Percentiles rank a stretch among this genome's conserved stretches.
phyloP scores from a whole-genome alignment of 208 protist species.

The Novymonas esmeraldas region DNA sequence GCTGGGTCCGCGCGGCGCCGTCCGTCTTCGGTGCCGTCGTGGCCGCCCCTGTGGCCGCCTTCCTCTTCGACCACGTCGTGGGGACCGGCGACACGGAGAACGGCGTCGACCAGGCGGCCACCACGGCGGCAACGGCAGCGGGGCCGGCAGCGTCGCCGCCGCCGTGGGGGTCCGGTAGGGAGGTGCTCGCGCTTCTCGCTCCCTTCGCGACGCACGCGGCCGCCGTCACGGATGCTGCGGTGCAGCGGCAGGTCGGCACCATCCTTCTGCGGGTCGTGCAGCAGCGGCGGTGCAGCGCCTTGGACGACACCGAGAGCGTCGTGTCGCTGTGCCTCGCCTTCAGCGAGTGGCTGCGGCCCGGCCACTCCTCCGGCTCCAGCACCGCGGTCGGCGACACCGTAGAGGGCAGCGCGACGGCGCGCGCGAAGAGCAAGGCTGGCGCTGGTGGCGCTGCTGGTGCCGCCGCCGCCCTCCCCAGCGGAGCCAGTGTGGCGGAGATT shows the following conservation, averaged over 20 bases:
- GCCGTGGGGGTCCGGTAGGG: conserved; percentile 21
- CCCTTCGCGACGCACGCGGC: conserved; percentile 28
- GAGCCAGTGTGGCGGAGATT: conserved; percentile 21
- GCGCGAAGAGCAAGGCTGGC: neutral
- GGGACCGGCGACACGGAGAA: neutral
- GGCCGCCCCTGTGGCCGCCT: conserved; percentile 16
- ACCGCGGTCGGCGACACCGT: neutral
- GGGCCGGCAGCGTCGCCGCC: neutral
- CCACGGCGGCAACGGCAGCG: neutral
- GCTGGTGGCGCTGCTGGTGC: neutral
- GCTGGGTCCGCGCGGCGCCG: conserved; percentile 23
- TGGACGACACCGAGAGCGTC: conserved; percentile 31
- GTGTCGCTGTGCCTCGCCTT: conserved; percentile 35
- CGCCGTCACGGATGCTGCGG: conserved; percentile 14
- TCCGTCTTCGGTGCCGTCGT: conserved; percentile 20
- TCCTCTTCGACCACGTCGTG: conserved; percentile 24
- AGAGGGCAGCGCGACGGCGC: neutral
- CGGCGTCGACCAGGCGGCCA: neutral
- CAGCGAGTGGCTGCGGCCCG: conserved; percentile 17
- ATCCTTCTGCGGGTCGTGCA: conserved; percentile 27
- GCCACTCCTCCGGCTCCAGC: neutral
- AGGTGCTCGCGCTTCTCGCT: conserved; percentile 26
- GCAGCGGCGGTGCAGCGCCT: conserved; percentile 15
- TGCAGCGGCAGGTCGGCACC: conserved; percentile 18
- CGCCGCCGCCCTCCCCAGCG: conserved; percentile 4